Conservation (phyloP, 2,329 filamentous ascomycete genomes). For the Phyllosticta capitalensis region DNA sequence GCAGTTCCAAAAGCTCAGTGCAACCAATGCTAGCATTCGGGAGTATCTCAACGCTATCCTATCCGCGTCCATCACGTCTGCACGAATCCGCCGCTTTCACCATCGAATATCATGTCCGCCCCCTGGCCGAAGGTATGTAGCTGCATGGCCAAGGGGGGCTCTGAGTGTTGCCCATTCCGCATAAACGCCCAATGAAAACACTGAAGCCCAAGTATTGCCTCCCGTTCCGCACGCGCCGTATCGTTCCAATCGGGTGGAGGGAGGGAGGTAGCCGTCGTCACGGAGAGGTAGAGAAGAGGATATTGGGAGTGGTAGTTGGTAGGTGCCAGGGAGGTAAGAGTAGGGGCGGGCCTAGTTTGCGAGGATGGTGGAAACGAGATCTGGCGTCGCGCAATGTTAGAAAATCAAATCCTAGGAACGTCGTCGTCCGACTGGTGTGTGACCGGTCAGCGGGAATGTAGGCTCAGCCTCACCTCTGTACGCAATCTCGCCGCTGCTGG, state of each 20-base stretch:
- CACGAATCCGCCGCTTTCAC: too few relatives aligned
- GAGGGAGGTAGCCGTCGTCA: background rate
- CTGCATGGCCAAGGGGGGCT: too few relatives aligned
- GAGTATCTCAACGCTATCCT: too few relatives aligned
- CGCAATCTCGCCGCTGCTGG: constrained; percentile 92
- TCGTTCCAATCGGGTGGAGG: background rate
- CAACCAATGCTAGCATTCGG: too few relatives aligned
- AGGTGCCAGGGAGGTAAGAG: background rate
- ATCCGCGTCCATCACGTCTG: too few relatives aligned
- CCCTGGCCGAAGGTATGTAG: too few relatives aligned
- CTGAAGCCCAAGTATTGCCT: too few relatives aligned
- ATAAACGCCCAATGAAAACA: too few relatives aligned
- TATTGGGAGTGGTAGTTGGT: background rate
- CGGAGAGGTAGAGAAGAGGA: background rate
- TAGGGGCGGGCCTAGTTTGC: constrained; percentile 6
- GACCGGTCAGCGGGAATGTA: background rate
- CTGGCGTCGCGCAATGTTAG: background rate
- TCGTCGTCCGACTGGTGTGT: background rate
- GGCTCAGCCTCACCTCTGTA: constrained; percentile 63
- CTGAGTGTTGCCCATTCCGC: too few relatives aligned
- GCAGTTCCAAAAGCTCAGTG: too few relatives aligned
- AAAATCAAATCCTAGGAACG: background rate
- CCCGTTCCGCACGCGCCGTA: background rate
- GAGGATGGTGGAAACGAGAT: constrained; percentile 10
- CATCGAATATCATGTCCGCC: too few relatives aligned